Evolutionary conservation across 2,329 filamentous ascomycete genomes (phyloP).

Genomic region (Fusarium torreyae): DNA sequence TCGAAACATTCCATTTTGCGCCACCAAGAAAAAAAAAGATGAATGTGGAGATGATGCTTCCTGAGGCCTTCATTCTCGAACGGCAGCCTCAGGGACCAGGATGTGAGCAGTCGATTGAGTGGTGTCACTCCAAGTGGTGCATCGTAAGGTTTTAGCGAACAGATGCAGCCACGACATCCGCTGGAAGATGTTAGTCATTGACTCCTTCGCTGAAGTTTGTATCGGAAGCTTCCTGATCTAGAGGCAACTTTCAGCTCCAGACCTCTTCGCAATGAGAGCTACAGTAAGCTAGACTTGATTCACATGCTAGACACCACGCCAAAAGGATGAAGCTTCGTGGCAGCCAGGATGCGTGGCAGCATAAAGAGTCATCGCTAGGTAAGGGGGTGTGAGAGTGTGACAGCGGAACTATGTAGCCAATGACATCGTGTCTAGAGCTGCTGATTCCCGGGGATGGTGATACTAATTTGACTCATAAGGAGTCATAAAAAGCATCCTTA

Average conservation of each 20-base stretch:
- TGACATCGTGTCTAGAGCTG: slow-evolving; percentile 24
- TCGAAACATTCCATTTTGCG: background rate
- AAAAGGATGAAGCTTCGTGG: slow-evolving; percentile 34
- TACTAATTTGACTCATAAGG: slow-evolving; percentile 40
- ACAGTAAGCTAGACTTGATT: slow-evolving; percentile 7
- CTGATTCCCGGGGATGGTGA: slow-evolving; percentile 32
- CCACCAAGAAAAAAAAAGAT: slow-evolving; percentile 16
- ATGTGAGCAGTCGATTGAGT: slow-evolving; percentile 26
- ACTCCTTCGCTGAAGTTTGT: background rate
- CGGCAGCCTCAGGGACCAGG: slow-evolving; percentile 23
- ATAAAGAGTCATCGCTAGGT: slow-evolving; percentile 40
- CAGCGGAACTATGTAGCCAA: slow-evolving; percentile 36
- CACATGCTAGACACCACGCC: slow-evolving; percentile 26
- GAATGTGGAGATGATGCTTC: slow-evolving; percentile 16
- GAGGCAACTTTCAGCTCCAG: background rate
- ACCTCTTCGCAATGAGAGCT: background rate
- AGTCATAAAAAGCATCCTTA: slow-evolving; percentile 30
- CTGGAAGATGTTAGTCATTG: background rate
- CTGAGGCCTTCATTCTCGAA: slow-evolving; percentile 22
- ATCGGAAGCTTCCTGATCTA: background rate
- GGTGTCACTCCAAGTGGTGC: slow-evolving; percentile 38
- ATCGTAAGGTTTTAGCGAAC: slow-evolving; percentile 41
- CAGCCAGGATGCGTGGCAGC: slow-evolving; percentile 40
- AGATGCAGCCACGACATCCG: slow-evolving; percentile 8
- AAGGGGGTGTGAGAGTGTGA: slow-evolving; percentile 39